Evolutionary conservation across 1,284 basidiomycete species (phyloP), one percentile per base, ranked within the genome.

Genomic region (Ceratobasidium sp.): DNA sequence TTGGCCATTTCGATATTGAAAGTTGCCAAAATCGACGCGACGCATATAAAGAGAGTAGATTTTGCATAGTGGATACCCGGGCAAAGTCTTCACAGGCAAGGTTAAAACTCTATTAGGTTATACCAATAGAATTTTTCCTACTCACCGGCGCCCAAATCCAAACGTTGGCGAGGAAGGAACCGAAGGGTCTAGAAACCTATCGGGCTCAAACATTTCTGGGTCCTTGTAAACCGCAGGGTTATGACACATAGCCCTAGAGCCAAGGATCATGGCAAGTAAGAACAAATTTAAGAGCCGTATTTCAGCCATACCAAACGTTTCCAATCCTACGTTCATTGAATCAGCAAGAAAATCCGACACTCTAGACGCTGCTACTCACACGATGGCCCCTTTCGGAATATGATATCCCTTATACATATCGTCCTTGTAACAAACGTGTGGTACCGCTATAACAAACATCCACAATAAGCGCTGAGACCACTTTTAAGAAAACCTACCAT

Each of bases 1-100:
- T 64, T 66, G 20, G 77, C 68, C 57, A 79, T 77, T 8, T 27
- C 23, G n/a, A 83, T 81, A 44, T 81, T 78, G 71, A 82, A 83
- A 23, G 81, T 80, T 81, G 82, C 83, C 4, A 78, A 46, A 27
- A 78, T 41, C 2, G 70, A 65, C 3, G 54, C 73, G 35, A 76
- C 50, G 20, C 38, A 60, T 30, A 75, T 75, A 44, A 52, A 78
- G 5, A 78, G 27, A 1, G 78, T 54, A 7, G 62, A 55, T 30
- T 54, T 54, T 27, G 71, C 78, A 33, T 62, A 71, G 10, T 67
- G 54, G 3, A 57, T 30, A 18, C 78, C 78, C 8, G 78, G 78
- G 35, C 78, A 78, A 35, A 78, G 41, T 6, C 33, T 44, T 10
- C 7, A 12, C 41, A 10, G 1, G 41, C 41, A 44, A 44, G 8